Base-by-base conservation (phyloP, 83 land plant genomes). In the Diphasiastrum complanatum region DNA sequence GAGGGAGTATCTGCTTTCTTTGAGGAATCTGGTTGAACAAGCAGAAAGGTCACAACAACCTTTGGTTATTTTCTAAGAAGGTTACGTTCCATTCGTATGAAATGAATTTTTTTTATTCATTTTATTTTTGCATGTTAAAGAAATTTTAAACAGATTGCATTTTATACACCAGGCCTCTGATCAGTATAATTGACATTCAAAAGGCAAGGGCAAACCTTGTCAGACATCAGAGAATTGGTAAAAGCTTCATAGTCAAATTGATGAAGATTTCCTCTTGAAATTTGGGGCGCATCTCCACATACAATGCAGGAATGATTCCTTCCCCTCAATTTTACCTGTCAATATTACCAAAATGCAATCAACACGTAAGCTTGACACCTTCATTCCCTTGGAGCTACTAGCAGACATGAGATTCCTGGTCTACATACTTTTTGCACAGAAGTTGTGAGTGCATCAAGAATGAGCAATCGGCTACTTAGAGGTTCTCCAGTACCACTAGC, bases 401-500 rank as follows among this genome's bases (percentile, higher is more conserved):
- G n/a, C n/a, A n/a, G n/a, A n/a, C n/a, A 40, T 8, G n/a, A n/a
- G n/a, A n/a, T n/a, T n/a, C n/a, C n/a, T n/a, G n/a, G 20, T 5
- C n/a, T 53, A 2, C 85, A 3, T 81, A 89, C 97, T n/a, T 69
- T 84, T 25, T 84, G 81, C 47, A 95, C 74, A 5, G 79, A 63
- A 41, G 81, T 71, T 47, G 89, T 71, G 25, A 83, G 60, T 5
- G 89, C 89, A 75, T 89, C 96, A 51, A 95, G 76, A 25, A 95
- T 80, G 49, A 95, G 81, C 99, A 95, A 83, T 47, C 99, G 63
- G 34, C 81, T 73, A 35, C 82, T 79, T 23, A 95, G 89, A 24
- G 96, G 81, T 23, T 95, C 99, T 18, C 99, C 99, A 78, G 89
- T 68, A 46, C 61, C 81, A 74, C 85, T 80, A 60, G 96, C 86